These are phyloP conservation scores for Blastobotrys petasosporus DNA, from an alignment of 1,139 yeast species.

Conservation along the genomic window DNA sequence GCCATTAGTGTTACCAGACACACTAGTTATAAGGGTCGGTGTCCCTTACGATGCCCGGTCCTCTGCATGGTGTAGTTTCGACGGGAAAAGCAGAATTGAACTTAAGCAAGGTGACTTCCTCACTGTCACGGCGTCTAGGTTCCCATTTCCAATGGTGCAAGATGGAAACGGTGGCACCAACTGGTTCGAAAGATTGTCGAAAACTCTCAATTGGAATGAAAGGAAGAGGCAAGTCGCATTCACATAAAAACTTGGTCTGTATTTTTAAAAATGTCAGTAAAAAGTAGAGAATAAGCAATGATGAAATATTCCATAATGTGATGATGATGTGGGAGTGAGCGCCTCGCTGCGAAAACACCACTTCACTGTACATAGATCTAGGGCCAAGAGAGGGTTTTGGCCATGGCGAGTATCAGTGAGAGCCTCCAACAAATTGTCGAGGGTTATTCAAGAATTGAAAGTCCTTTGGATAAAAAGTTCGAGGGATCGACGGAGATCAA, in stretches of 20 bases:
- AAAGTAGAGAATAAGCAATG: too few relatives aligned
- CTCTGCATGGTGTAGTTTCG: slow-evolving; percentile 77
- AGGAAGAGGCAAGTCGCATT: slow-evolving; percentile 38
- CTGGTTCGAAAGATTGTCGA: slow-evolving; percentile 46
- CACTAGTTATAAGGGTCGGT: slow-evolving; percentile 59
- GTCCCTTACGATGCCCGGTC: slow-evolving; percentile 62
- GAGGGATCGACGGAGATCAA: background rate
- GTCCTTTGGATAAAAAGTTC: slow-evolving; percentile 1
- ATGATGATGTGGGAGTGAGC: too few relatives aligned
- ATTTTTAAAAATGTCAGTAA: too few relatives aligned
- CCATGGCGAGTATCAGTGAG: too few relatives aligned
- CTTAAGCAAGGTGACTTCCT: slow-evolving; percentile 63
- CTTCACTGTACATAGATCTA: too few relatives aligned
- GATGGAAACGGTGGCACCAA: slow-evolving; percentile 38
- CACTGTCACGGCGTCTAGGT: slow-evolving; percentile 64
- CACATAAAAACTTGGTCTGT: background rate
- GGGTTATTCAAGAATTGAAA: slow-evolving; percentile 5
- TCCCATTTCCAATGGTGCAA: slow-evolving; percentile 70
- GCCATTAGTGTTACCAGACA: slow-evolving; percentile 72
- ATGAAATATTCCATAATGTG: too few relatives aligned
- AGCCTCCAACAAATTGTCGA: background rate
- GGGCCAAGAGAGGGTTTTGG: too few relatives aligned
- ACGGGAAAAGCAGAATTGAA: slow-evolving; percentile 70
- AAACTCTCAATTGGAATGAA: slow-evolving; percentile 52
- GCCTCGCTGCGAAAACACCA: too few relatives aligned